These are phyloP conservation scores for Hyphopichia pseudoburtonii DNA, from an alignment of 1,139 yeast genomes.

Conservation along the genomic window DNA sequence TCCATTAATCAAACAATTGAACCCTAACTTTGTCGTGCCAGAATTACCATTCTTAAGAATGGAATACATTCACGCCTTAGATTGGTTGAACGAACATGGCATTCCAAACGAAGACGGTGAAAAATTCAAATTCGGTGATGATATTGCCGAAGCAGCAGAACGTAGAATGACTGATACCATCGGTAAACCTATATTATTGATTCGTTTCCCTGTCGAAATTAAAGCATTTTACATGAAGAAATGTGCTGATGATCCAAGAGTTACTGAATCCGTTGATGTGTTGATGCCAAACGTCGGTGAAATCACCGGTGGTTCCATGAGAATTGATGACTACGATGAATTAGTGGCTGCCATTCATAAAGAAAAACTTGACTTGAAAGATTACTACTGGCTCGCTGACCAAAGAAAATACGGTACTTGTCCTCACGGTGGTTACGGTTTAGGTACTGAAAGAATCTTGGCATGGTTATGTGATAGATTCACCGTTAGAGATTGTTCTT, in stretches of 20 bases:
- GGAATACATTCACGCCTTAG: constrained; percentile 87
- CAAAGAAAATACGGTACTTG: constrained; percentile 96
- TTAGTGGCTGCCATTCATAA: constrained; percentile 87
- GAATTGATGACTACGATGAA: constrained; percentile 82
- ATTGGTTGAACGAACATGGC: constrained; percentile 95
- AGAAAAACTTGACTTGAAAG: constrained; percentile 75
- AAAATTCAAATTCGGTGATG: constrained; percentile 93
- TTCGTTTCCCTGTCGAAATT: constrained; percentile 93
- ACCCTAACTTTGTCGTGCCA: constrained; percentile 88
- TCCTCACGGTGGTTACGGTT: constrained; percentile 99
- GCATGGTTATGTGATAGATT: constrained; percentile 98
- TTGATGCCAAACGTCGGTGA: constrained; percentile 99
- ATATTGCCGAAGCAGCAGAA: constrained; percentile 99
- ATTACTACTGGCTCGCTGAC: constrained; percentile 95
- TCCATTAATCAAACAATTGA: constrained; percentile 82
- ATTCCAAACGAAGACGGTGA: constrained; percentile 94
- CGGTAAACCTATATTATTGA: constrained; percentile 87
- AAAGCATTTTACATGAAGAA: constrained; percentile 98
- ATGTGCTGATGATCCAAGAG: constrained; percentile 86
- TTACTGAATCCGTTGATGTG: constrained; percentile 96
- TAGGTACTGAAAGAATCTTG: constrained; percentile 95
- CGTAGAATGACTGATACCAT: constrained; percentile 96
- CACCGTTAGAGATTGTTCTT: constrained; percentile 96
- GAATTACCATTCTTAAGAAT: constrained; percentile 84
- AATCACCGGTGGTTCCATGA: constrained; percentile 98